A percentile compares a stretch with the other conserved stretches of the same genome.
Conservation (phyloP, 2,329 filamentous ascomycete genomes). For the Phaeosphaeria sp. region DNA sequence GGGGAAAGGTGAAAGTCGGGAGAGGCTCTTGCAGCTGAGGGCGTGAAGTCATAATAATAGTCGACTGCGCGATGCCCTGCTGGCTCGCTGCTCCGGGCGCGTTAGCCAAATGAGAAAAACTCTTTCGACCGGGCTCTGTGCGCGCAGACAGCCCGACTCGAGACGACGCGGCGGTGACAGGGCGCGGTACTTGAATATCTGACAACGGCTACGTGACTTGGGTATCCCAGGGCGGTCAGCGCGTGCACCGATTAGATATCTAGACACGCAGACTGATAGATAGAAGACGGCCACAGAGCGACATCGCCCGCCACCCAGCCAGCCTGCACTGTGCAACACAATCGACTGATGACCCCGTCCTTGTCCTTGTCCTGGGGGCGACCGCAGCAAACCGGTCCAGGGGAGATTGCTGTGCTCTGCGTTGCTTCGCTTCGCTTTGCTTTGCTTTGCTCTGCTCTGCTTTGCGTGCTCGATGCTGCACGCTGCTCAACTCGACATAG, state of each 20-base stretch:
- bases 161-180: slow-evolving; percentile 31
- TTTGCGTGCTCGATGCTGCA: neutral
- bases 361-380: too few relatives aligned
- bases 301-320: neutral
- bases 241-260: neutral
- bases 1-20: slow-evolving; percentile 18
- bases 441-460: neutral
- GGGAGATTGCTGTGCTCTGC: too few relatives aligned
- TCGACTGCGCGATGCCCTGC: slow-evolving; percentile 4
- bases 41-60: slow-evolving; percentile 47
- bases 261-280: neutral
- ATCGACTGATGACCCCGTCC: neutral
- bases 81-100: neutral
- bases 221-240: neutral
- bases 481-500: neutral
- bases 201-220: slow-evolving; percentile 6
- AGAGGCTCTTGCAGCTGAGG: slow-evolving; percentile 14
- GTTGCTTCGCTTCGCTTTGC: neutral
- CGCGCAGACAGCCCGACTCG: slow-evolving; percentile 30
- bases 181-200: slow-evolving; percentile 18
- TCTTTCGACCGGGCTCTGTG: slow-evolving; percentile 37
- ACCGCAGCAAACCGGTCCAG: neutral
- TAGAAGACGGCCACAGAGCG: too few relatives aligned
- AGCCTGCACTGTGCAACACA: neutral
- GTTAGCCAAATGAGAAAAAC: slow-evolving; percentile 40